Percentiles rank a stretch among this genome's conserved stretches.
These are phyloP conservation scores for Zymoseptoria pseudotritici DNA, from an alignment of 2,329 filamentous ascomycete species.

Conservation along the genomic window DNA sequence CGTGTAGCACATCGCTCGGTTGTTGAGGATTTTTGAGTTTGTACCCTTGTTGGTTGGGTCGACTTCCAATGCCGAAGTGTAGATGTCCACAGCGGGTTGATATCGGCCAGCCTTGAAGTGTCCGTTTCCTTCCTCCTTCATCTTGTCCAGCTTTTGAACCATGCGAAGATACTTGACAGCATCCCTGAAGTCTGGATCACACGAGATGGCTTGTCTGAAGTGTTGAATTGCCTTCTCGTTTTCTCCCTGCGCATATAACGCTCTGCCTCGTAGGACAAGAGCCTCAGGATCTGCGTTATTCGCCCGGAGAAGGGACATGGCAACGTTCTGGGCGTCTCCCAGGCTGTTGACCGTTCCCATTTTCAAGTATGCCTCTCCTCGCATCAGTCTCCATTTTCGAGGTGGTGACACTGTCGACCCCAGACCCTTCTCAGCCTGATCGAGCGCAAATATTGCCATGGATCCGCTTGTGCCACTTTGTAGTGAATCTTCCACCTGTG, in stretches of 20 bases:
- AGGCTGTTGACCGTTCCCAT: conserved; percentile 85
- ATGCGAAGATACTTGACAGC: conserved; percentile 82
- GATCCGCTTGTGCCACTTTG: conserved; percentile 70
- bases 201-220: conserved; percentile 79
- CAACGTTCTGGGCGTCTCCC: conserved; percentile 86
- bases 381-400: conserved; percentile 88
- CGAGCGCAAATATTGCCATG: conserved; percentile 85
- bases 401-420: conserved; percentile 70
- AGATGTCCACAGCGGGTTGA: conserved; percentile 75
- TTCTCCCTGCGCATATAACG: conserved; percentile 84
- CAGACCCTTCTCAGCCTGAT: conserved; percentile 78
- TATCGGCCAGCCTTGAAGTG: conserved; percentile 82
- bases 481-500: conserved; percentile 70
- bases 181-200: conserved; percentile 85
- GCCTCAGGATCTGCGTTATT: conserved; percentile 94
- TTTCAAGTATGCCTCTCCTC: conserved; percentile 83
- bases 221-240: conserved; percentile 91
- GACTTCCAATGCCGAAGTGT: conserved; percentile 72
- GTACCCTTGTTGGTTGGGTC: conserved; percentile 85
- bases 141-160: conserved; percentile 84
- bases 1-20: conserved; percentile 77
- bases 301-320: conserved; percentile 74
- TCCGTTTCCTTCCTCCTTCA: conserved; percentile 87
- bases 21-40: conserved; percentile 91
- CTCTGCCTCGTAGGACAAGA: conserved; percentile 77